Evolutionary conservation across 2,329 filamentous ascomycete species (phyloP), one percentile per base, ranked within the genome.

Genomic region (Hypomyces perniciosus): DNA sequence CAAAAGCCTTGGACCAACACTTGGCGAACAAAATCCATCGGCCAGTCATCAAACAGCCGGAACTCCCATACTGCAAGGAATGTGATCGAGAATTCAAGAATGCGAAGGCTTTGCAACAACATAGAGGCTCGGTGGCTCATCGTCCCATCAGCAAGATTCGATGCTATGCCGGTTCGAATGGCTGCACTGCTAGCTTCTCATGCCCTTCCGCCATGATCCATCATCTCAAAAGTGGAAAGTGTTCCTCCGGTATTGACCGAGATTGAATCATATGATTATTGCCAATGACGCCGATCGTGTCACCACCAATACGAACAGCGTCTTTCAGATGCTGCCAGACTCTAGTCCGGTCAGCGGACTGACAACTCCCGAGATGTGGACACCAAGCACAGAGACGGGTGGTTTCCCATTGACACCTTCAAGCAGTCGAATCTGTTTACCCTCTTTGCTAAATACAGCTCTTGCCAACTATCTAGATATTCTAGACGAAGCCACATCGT

Each of bases 181-280:
- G 47, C 7, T 57, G 56, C 50, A 38, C 37, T 2, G 44, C 37
- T 13, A 44, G 9, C 8, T 57, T 57, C 41, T 30, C 34, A 3
- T 48, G 46, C n/a, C 54, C 54, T 3, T 57, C 56, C 8, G 56
- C 35, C 8, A 37, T 57, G 34, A 20, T 57, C n/a, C 44, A 49
- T 4, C 56, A 57, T 30, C 37, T 57, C 31, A 54, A 57, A 13
- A 56, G 40, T 26, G 56, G 56, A 41, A 20, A 31, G 12, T 56
- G 56, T 35, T 31, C 27, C 6, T 54, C 56, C 29, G 56, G 56
- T 34, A 50, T 56, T 20, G 29, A 54, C 29, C 46, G 52, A 7
- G 33, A 31, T 29, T 54, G 13, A 50, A 46, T 13, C 30, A 30
- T 5, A 9, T 56, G 34, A 37, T 56, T 9, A n/a, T 46, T n/a